Percentiles rank a stretch among this genome's conserved stretches.
Conservation (phyloP, 164 flowering plant species). For the Stephania cephalantha region DNA sequence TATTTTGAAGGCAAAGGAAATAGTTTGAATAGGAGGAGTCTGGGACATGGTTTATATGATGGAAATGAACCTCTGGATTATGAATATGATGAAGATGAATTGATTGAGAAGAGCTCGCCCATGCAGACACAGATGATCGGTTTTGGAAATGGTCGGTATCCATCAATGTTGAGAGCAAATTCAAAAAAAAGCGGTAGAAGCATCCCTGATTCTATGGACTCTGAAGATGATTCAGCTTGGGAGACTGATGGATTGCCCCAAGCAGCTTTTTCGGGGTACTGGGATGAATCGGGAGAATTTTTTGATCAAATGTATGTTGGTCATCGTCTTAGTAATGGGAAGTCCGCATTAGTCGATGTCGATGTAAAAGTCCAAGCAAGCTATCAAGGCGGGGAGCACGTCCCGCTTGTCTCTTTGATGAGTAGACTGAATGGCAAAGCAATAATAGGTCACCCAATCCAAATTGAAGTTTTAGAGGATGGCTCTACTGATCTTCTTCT, state of each 20-base stretch:
- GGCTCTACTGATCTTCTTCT: conserved; percentile 45
- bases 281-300: conserved; percentile 39
- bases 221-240: conserved; percentile 40
- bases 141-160: conserved; percentile 27
- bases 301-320: conserved; percentile 36
- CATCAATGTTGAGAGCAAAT: conserved; percentile 23
- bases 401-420: conserved; percentile 73
- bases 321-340: conserved; percentile 30
- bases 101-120: conserved; percentile 23
- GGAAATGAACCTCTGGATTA: conserved; percentile 22
- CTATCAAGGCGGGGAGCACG: conserved; percentile 50
- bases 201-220: conserved; percentile 21
- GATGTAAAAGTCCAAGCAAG: conserved; percentile 66
- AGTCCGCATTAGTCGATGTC: conserved; percentile 57
- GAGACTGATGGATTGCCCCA: conserved; percentile 27
- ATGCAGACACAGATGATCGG: conserved; percentile 18
- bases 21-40: conserved; percentile 19
- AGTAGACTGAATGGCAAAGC: conserved; percentile 75
- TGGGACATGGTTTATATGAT: conserved; percentile 19
- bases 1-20: conserved; percentile 27
- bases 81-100: conserved; percentile 33
- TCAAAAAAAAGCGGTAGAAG: conserved; percentile 22
- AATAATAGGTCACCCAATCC: conserved; percentile 81
- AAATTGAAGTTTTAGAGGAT: conserved; percentile 53
- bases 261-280: conserved; percentile 34